These are phyloP conservation scores for Candida smagusa DNA, from an alignment of 1,139 yeast genomes.

Conservation along the genomic window DNA sequence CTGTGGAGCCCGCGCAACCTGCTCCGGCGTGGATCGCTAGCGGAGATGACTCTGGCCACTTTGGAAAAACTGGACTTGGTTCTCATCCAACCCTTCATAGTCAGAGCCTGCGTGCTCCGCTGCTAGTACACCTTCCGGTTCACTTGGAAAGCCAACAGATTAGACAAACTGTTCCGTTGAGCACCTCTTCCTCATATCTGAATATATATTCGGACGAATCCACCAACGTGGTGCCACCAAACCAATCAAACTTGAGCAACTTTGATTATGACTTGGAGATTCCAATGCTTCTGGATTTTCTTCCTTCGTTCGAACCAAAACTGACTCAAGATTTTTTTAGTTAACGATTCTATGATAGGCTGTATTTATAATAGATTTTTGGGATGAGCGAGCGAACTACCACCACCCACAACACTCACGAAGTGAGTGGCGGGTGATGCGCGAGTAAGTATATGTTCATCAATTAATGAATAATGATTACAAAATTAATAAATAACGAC, in stretches of 20 bases:
- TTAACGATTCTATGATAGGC: not conserved
- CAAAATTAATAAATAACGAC: too few relatives aligned
- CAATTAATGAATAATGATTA: too few relatives aligned
- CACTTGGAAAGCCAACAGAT: slow-evolving; percentile 3
- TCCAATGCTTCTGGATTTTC: slow-evolving; percentile 12
- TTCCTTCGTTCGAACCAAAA: slow-evolving; percentile 8
- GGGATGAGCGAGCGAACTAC: too few relatives aligned
- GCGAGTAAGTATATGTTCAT: too few relatives aligned
- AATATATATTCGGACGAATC: not conserved
- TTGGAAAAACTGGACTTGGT: slow-evolving; percentile 16
- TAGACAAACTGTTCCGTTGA: not conserved
- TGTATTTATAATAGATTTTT: too few relatives aligned
- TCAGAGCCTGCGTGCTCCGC: not conserved
- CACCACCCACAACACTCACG: too few relatives aligned
- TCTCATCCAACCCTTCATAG: slow-evolving; percentile 1
- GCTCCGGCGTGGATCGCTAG: not conserved
- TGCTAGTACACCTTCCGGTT: slow-evolving; percentile 2
- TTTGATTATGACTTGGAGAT: slow-evolving; percentile 14
- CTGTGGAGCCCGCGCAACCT: slow-evolving; percentile 1
- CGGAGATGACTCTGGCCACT: slow-evolving; percentile 11
- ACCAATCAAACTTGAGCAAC: slow-evolving; percentile 5
- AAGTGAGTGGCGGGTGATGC: too few relatives aligned
- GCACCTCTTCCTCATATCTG: not conserved
- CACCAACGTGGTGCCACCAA: slow-evolving; percentile 12
- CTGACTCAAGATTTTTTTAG: slow-evolving; percentile 4